Conservation (phyloP, 2,329 filamentous ascomycete genomes). For the Colletotrichum viniferum region DNA sequence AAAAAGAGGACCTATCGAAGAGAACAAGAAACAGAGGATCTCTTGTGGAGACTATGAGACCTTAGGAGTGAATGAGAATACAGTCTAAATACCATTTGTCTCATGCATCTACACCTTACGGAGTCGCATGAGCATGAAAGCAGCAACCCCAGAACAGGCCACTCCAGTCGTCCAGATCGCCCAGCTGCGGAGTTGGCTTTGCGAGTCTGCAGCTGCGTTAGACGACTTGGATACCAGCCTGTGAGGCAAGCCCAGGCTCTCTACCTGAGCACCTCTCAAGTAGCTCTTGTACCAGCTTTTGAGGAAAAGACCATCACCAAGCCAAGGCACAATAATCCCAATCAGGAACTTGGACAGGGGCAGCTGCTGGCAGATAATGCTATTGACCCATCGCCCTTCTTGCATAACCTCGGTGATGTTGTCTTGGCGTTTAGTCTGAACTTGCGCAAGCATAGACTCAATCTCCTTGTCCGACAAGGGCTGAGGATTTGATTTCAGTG, state of each 20-base stretch:
- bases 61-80: background rate
- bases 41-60: background rate
- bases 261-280: background rate
- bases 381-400: background rate
- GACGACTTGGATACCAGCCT: background rate
- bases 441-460: background rate
- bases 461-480: background rate
- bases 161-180: background rate
- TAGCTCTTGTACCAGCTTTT: background rate
- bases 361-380: background rate
- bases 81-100: background rate
- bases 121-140: background rate
- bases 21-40: background rate
- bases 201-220: too few relatives aligned
- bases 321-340: background rate
- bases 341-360: background rate
- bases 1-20: fast-evolving
- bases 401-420: background rate
- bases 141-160: background rate
- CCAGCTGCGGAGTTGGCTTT: background rate
- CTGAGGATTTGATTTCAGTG: background rate
- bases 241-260: background rate
- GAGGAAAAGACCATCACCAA: background rate
- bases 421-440: background rate
- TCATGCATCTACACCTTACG: background rate